Base-by-base conservation (phyloP, 495 filamentous ascomycete genomes). In the Hamigera avellanea region DNA sequence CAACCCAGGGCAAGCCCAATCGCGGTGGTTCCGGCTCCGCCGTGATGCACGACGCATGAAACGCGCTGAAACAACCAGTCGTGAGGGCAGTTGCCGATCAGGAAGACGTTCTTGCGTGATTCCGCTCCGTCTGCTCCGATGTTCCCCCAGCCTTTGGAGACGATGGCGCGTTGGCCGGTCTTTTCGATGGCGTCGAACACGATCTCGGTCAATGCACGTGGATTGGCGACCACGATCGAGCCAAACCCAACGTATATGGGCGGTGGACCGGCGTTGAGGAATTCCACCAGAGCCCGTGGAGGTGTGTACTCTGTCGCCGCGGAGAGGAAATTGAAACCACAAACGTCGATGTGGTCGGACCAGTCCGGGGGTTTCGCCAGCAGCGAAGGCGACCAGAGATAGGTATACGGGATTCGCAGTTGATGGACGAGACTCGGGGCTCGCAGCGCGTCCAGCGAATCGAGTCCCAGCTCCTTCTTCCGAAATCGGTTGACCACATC, bases 211-310 rank as follows among this genome's bases (percentile, higher is more conserved):
- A 89, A 60, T 1, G 50, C 67, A 40, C 78, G 62, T 0, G 79
- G 81, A 39, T 89, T 73, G 37, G 86, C 80, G 0, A 87, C 78
- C 0, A 87, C 82, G 31, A 89, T 89, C 6, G 78, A 84, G 0
- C 83, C 83, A 45, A 89, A 87, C 0, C 83, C 83, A 39, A 87
- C 82, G 41, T 89, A 89, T 0, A 87, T 69, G 0, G 85, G 84
- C 3, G 77, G 72, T 9, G 81, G 73, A 0, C 80, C 80, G 2
- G 66, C 62, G 2, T 67, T 65, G 1, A 93, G 68, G 41, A 86
- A 93, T 2, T 54, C 61, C 0, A 57, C 59, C 10, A 93, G 64
- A 8, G 76, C 75, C 8, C 67, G 61, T 1, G 72, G 66, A 0
- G 83, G 84, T 0, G 61, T 70, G 44, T 76, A 88, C n/a, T 67